Conservation (phyloP, 2,329 filamentous ascomycete genomes). For the Paraphoma chrysanthemicola region DNA sequence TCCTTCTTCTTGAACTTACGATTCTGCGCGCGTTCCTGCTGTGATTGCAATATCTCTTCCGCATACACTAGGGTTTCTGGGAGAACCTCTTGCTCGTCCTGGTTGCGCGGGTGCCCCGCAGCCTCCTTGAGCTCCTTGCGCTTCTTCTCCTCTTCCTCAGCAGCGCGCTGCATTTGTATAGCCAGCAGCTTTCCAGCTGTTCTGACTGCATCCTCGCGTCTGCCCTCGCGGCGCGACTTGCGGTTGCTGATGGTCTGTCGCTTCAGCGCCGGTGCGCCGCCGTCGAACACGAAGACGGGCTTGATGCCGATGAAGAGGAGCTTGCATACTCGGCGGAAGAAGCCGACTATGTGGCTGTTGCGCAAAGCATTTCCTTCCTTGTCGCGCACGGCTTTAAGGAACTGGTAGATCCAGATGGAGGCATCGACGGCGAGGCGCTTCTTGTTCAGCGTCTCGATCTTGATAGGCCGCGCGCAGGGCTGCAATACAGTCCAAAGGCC, state of each 20-base stretch:
- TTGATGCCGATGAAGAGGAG: constrained; percentile 95
- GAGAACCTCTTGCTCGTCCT: constrained; percentile 71
- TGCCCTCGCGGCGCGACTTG: constrained; percentile 81
- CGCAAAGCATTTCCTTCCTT: constrained; percentile 97
- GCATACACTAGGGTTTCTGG: constrained; percentile 84
- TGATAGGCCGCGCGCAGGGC: constrained; percentile 93
- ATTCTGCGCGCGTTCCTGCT: constrained; percentile 74
- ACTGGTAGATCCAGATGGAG: constrained; percentile 99
- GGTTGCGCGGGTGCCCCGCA: constrained; percentile 47
- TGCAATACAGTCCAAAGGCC: constrained; percentile 96
- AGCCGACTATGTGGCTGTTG: constrained; percentile 95
- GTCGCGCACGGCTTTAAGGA: constrained; percentile 97
- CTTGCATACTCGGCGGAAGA: constrained; percentile 98
- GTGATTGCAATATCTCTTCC: constrained; percentile 84
- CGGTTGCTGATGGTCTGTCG: constrained; percentile 84
- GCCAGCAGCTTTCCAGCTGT: constrained; percentile 92
- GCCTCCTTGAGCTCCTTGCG: constrained; percentile 67
- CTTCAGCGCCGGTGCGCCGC: constrained; percentile 89
- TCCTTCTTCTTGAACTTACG: constrained; percentile 90
- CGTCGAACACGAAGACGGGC: constrained; percentile 97
- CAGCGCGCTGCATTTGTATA: constrained; percentile 89
- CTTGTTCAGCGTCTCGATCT: constrained; percentile 93
- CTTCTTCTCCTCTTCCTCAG: constrained; percentile 81
- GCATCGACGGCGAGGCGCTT: constrained; percentile 97
- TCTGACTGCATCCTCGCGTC: constrained; percentile 88